A percentile compares a stretch with the other conserved stretches of the same genome.
phyloP scores from a whole-genome alignment of 805 yeast genomes.

The Wickerhamiella qilinensis region DNA sequence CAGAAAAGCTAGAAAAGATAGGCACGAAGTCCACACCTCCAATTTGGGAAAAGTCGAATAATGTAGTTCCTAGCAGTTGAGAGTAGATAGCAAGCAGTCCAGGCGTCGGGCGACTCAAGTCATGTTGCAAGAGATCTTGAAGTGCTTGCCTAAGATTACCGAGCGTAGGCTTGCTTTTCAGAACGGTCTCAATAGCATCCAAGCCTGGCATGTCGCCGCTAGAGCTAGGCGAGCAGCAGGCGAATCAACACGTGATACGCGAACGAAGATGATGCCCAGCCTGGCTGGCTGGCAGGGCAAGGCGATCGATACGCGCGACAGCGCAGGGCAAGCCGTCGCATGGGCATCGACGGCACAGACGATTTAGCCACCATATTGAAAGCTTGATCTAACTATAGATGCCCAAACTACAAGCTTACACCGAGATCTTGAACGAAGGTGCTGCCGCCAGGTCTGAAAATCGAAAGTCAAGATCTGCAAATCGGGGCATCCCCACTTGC shows the following conservation, averaged over 20 bases:
- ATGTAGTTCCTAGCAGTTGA: slow-evolving; percentile 33
- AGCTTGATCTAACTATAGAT: too few relatives aligned
- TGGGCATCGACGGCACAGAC: too few relatives aligned
- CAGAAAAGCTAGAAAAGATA: neutral
- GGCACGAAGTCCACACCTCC: neutral
- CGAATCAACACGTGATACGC: neutral
- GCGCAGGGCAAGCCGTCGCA: neutral
- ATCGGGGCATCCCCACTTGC: too few relatives aligned
- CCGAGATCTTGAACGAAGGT: too few relatives aligned
- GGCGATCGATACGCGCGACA: neutral
- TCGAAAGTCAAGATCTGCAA: too few relatives aligned
- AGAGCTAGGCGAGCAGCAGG: neutral
- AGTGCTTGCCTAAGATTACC: neutral
- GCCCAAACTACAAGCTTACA: too few relatives aligned
- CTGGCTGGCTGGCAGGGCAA: neutral
- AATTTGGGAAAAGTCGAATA: neutral
- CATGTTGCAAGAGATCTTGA: neutral
- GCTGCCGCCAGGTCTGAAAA: too few relatives aligned
- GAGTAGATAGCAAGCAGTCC: neutral
- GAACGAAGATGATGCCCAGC: neutral
- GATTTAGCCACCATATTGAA: too few relatives aligned
- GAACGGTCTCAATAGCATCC: neutral
- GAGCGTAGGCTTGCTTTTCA: neutral
- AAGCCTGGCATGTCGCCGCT: neutral
- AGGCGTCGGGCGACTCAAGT: neutral